Base-by-base conservation (phyloP, 1,139 yeast genomes). In the Magnusiomyces tetraspermus region DNA sequence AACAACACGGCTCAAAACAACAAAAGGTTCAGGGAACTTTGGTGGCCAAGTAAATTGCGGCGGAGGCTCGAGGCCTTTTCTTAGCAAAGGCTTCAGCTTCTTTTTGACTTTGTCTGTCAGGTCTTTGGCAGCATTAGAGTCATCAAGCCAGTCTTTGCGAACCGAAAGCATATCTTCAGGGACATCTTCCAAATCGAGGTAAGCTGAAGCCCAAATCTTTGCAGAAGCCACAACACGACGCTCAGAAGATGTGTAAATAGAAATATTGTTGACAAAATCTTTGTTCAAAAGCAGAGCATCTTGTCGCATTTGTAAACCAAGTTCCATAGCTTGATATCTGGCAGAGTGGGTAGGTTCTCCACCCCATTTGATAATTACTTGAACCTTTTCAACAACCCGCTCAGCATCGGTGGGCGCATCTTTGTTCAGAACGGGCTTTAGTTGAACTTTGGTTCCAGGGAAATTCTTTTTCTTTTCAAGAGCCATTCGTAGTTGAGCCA, bases 261-360 rank as follows among this genome's bases (percentile, higher is more conserved):
- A 83, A 40, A 92, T 92, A 63, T 92, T 87, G 46, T 85, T 80
- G 61, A 94, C 74, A 8, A 95, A 89, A 49, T 83, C 85, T 59
- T 86, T 81, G 68, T 94, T 94, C 63, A 94, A 75, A 55, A 94
- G 76, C 65, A 87, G 82, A 62, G 90, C 78, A 65, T 94, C 96
- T 67, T 92, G 96, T 62, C 98, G 81, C 71, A 85, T 78, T 69
- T 90, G 96, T 62, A 92, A 97, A 52, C 98, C 99, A 23, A 92
- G 79, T 69, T 94, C 99, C 31, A 83, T 77, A 0, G 97, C 95
- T 71, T 94, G 99, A 67, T 88, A 86, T 56, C 84, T 79, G 0
- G 98, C 97, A 10, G 97, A 89, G 67, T 94, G 99, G 1, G 99
- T 94, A 10, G 98, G 97, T 68, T 94, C 99, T 59, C 99, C 99